A percentile compares a stretch with the other conserved stretches of the same genome.
Conservation (phyloP, 352 stramenopile genomes). For the Lagenidium sp. region DNA sequence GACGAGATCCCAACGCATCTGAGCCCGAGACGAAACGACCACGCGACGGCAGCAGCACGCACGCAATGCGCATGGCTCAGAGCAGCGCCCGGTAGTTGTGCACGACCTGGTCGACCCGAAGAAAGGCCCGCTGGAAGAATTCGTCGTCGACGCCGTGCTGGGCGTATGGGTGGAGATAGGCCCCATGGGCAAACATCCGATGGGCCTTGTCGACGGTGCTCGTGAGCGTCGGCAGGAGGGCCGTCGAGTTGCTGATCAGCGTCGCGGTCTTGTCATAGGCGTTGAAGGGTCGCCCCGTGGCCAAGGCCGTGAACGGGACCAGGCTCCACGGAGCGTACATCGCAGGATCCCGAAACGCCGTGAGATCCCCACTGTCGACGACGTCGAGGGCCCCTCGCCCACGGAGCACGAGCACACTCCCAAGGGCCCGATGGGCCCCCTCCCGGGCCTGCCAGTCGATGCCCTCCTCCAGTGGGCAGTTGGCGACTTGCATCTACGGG, state of each 20-base stretch:
- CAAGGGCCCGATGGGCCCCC: constrained; percentile 32
- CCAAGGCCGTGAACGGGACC: constrained; percentile 23
- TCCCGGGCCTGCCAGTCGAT: constrained; percentile 62
- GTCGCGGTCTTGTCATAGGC: constrained; percentile 58
- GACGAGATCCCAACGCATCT: too few species aligned
- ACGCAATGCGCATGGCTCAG: too few species aligned
- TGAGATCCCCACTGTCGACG: constrained; percentile 9
- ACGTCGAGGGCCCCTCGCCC: constrained; percentile 23
- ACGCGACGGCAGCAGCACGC: too few species aligned
- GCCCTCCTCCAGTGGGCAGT: constrained; percentile 45
- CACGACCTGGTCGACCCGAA: constrained; percentile 62
- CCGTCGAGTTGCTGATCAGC: constrained; percentile 55
- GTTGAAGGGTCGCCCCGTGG: constrained; percentile 27
- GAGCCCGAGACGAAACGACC: too few species aligned
- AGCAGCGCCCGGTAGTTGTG: constrained; percentile 41
- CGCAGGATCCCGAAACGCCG: constrained; percentile 25
- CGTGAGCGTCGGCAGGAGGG: constrained; percentile 33
- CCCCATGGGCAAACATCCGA: constrained; percentile 52
- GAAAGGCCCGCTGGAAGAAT: constrained; percentile 59
- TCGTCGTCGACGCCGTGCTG: constrained; percentile 37
- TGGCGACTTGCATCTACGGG: constrained; percentile 60
- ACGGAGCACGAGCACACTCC: constrained; percentile 41
- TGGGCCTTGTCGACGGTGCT: constrained; percentile 49
- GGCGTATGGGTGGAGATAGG: constrained; percentile 61
- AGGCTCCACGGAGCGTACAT: constrained; percentile 38